A percentile compares a stretch with the other conserved stretches of the same genome.
Evolutionary conservation across 768 basidiomycete genomes (phyloP).

Genomic region (Baorangia bicolor): DNA sequence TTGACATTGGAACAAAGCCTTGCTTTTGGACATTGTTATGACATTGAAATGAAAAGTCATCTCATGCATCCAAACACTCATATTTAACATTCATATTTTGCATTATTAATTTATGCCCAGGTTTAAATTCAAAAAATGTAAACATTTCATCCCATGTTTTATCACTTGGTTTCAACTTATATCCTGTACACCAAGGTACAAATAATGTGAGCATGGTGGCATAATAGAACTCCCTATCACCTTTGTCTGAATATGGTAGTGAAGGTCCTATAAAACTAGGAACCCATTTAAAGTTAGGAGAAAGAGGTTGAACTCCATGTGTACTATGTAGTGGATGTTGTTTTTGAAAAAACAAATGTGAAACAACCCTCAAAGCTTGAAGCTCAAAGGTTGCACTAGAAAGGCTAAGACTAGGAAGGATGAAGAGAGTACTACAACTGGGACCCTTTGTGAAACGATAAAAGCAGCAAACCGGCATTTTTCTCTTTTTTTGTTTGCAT

Average conservation of each 20-base stretch:
- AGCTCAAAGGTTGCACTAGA: no score
- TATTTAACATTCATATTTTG: neutral
- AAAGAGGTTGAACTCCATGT: neutral
- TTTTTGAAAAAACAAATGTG: no score
- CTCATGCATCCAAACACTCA: neutral
- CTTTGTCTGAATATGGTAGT: neutral
- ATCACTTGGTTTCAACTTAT: neutral
- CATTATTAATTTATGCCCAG: neutral
- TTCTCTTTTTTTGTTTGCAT: no score
- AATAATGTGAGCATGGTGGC: neutral
- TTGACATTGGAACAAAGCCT: neutral
- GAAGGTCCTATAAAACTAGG: neutral
- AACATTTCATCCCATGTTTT: neutral
- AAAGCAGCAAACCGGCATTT: no score
- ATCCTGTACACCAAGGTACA: neutral
- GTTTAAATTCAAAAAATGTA: neutral
- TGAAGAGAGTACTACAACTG: no score
- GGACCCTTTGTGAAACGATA: no score
- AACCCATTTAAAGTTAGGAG: neutral
- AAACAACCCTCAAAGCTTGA: no score
- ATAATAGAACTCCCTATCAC: neutral
- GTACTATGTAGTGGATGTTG: neutral
- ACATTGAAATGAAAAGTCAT: neutral
- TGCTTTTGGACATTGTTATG: neutral
- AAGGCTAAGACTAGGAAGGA: no score